A percentile compares a stretch with the other conserved stretches of the same genome.
phyloP scores from a whole-genome alignment of 352 stramenopile species.

The Phytophthora macrochlamydospora region DNA sequence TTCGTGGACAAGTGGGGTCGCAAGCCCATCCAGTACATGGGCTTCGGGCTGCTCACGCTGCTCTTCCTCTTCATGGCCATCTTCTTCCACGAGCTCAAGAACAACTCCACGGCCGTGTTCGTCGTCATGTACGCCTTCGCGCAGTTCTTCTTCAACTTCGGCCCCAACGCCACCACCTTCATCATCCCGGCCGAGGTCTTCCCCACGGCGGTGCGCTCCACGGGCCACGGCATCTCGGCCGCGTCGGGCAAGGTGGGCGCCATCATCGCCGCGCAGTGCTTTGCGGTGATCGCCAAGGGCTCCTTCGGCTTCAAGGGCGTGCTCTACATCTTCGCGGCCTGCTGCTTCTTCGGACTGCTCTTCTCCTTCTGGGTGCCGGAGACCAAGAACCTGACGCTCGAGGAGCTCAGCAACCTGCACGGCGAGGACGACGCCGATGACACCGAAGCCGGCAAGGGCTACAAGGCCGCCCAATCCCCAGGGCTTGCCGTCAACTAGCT shows the following conservation, averaged over 20 bases:
- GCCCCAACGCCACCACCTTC: slow-evolving; percentile 84
- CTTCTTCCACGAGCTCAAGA: slow-evolving; percentile 51
- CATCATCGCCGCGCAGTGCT: slow-evolving; percentile 53
- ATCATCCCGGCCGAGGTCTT: slow-evolving; percentile 88
- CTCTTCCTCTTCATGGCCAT: slow-evolving; percentile 57
- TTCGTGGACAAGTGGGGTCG: slow-evolving; percentile 58
- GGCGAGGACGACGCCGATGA: slow-evolving; percentile 15
- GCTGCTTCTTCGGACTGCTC: slow-evolving; percentile 50
- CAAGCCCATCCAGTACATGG: slow-evolving; percentile 69
- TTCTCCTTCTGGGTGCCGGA: slow-evolving; percentile 61
- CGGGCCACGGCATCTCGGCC: slow-evolving; percentile 84
- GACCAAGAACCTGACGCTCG: slow-evolving; percentile 58
- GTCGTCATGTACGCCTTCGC: slow-evolving; percentile 60
- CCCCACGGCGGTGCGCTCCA: slow-evolving; percentile 79
- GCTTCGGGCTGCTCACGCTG: slow-evolving; percentile 47
- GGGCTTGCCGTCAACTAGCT: not conserved
- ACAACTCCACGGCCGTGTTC: slow-evolving; percentile 38
- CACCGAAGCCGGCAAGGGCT: slow-evolving; percentile 5
- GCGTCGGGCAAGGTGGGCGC: slow-evolving; percentile 77
- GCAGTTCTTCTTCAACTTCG: slow-evolving; percentile 75
- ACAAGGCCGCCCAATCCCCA: slow-evolving; percentile 20
- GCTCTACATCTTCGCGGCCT: slow-evolving; percentile 52
- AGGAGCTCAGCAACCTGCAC: slow-evolving; percentile 38
- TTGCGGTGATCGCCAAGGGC: slow-evolving; percentile 48
- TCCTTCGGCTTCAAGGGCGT: slow-evolving; percentile 52